Evolutionary conservation across 2,329 filamentous ascomycete species (phyloP).

Genomic region (Fusarium brevicatenulatum): DNA sequence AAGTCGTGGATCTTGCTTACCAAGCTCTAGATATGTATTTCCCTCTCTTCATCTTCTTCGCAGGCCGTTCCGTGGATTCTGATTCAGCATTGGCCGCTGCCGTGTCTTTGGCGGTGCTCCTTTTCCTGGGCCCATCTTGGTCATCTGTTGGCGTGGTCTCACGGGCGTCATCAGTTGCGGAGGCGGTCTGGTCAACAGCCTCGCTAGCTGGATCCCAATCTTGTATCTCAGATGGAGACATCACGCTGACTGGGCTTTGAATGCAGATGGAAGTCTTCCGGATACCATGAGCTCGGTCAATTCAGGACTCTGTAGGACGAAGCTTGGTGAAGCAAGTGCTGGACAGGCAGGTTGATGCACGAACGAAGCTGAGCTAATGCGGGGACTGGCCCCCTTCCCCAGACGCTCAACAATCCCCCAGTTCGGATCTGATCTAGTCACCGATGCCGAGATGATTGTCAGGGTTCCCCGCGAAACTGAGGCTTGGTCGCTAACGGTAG

Average conservation of each 20-base stretch:
- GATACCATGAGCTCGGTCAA: background rate
- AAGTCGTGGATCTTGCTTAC: background rate
- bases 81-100: background rate
- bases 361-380: background rate
- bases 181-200: background rate
- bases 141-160: background rate
- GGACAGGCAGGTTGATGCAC: background rate
- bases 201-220: background rate
- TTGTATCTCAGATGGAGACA: background rate
- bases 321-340: background rate
- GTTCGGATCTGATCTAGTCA: background rate
- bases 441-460: background rate
- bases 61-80: background rate
- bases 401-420: background rate
- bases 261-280: background rate
- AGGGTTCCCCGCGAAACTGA: slow-evolving; percentile 8
- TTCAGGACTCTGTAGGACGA: background rate
- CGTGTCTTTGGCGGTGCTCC: background rate
- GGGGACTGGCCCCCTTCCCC: background rate
- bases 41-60: slow-evolving; percentile 33
- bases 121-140: background rate
- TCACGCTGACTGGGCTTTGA: background rate
- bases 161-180: background rate
- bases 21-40: slow-evolving; percentile 38
- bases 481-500: background rate